phyloP scores from a whole-genome alignment of 1,284 basidiomycete genomes.

The Hymenochaete sp. region DNA sequence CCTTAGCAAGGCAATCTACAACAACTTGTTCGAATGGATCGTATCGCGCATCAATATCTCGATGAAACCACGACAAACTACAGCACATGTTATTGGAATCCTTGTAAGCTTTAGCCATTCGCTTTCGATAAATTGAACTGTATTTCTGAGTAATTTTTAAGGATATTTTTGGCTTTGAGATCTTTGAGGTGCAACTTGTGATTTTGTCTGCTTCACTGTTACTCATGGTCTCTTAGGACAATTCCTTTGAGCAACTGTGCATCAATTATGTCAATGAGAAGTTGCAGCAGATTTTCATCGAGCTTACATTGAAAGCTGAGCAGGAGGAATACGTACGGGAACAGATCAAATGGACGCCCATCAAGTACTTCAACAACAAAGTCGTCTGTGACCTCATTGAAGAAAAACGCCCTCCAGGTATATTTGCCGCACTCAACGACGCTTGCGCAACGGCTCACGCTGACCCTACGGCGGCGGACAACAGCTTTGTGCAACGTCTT shows the following conservation, averaged over 20 bases:
- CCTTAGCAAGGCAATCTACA: constrained; percentile 93
- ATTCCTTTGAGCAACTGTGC: constrained; percentile 98
- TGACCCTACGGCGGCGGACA: constrained; percentile 93
- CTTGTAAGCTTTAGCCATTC: constrained; percentile 42
- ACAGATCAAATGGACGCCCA: constrained; percentile 99
- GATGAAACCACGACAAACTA: constrained; percentile 77
- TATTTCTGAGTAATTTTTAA: constrained; percentile 25
- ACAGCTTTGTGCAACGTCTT: constrained; percentile 91
- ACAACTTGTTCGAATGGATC: constrained; percentile 99
- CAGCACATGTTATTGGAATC: constrained; percentile 90
- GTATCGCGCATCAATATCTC: constrained; percentile 93
- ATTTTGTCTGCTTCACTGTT: constrained; percentile 1
- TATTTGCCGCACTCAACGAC: constrained; percentile 97
- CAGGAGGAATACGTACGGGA: constrained; percentile 99
- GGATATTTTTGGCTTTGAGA: constrained; percentile 99
- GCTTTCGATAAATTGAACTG: not conserved
- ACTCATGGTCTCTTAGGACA: constrained; percentile 51
- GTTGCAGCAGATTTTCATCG: constrained; percentile 98
- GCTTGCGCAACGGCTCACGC: constrained; percentile 98
- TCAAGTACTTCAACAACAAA: constrained; percentile 96
- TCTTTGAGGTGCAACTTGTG: constrained; percentile 65
- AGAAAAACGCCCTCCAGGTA: constrained; percentile 90
- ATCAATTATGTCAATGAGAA: constrained; percentile 99
- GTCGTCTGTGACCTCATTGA: constrained; percentile 98
- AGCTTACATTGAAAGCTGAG: constrained; percentile 96